Evolutionary conservation across 805 yeast species (phyloP), one percentile per base, ranked within the genome.

Genomic region (Saturnispora serradocipensis): DNA sequence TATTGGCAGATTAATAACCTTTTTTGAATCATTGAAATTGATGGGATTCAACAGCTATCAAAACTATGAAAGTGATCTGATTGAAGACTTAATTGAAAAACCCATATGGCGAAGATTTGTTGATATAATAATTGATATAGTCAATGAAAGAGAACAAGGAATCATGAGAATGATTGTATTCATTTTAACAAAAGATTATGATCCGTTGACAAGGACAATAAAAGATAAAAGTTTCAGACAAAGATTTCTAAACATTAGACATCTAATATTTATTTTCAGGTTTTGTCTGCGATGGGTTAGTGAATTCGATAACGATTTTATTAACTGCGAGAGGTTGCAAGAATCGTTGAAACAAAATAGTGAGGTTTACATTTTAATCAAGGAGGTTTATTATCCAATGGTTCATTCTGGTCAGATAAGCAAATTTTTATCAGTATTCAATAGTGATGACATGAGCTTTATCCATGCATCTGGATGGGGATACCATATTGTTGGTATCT

Each of bases 81-180:
- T 49, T 35, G 46, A 43, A 2, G 24, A 43, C 4, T 35, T 49
- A 6, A 22, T 49, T 27, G 43, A 49, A 11, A 6, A 32, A 8
- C 42, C 42, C 4, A 16, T 20, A 16, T 43, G 47, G 51, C n/a
- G 10, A 22, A 49, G 30, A 40, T 43, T 49, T 43, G 43, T 35
- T 24, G 38, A 34, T 25, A n/a, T 49, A 7, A 43, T 49, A 15
- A 22, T 24, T n/a, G 51, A 49, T 16, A 35, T 49, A 43, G 43
- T 49, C 11, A 35, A 43, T 24, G 51, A 49, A 28, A 43, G 34
- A 9, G 13, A 32, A 16, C 30, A 27, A 45, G 52, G 52, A 16
- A n/a, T 50, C 18, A 40, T 46, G 54, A 52, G 44, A 32, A 45
- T 15, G n/a, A 43, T 32, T 32, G 25, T 46, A 13, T n/a, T 24